A percentile compares a stretch with the other conserved stretches of the same genome.
phyloP scores from a whole-genome alignment of 208 protist species.

The Leptomonas pyrrhocoris region DNA sequence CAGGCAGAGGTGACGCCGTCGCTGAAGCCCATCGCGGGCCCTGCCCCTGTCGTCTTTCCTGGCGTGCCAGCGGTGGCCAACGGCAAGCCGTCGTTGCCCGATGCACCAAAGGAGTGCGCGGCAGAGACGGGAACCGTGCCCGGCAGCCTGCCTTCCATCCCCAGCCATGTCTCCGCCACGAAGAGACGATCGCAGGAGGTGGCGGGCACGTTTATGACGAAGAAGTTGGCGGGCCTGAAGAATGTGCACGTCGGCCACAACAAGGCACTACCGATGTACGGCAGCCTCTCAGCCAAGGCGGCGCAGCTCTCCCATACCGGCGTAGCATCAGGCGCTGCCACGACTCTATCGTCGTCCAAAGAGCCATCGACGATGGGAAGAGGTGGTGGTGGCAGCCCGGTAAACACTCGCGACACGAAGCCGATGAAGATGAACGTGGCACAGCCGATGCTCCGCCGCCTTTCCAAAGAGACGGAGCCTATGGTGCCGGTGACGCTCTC shows the following conservation, averaged over 20 bases:
- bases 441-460: constrained; percentile 8
- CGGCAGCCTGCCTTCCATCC: constrained; percentile 4
- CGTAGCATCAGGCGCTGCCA: neutral
- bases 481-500: neutral
- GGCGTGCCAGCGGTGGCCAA: neutral
- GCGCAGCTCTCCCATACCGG: constrained; percentile 1
- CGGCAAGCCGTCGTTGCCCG: neutral
- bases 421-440: constrained; percentile 6
- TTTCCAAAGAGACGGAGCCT: constrained; percentile 14
- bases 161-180: constrained; percentile 6
- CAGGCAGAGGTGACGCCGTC: neutral
- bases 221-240: constrained; percentile 29
- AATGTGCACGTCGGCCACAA: constrained; percentile 29
- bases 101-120: neutral
- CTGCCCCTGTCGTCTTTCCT: neutral
- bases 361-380: neutral
- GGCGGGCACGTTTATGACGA: constrained; percentile 13
- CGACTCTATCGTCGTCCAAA: neutral
- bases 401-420: constrained; percentile 9
- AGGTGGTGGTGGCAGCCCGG: neutral
- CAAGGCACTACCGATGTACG: constrained; percentile 7
- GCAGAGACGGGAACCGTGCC: neutral
- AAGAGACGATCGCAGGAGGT: constrained; percentile 24
- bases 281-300: constrained; percentile 2
- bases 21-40: constrained; percentile 1